Evolutionary conservation across 2,329 filamentous ascomycete species (phyloP), one percentile per base, ranked within the genome.

Genomic region (Monascus ruber): DNA sequence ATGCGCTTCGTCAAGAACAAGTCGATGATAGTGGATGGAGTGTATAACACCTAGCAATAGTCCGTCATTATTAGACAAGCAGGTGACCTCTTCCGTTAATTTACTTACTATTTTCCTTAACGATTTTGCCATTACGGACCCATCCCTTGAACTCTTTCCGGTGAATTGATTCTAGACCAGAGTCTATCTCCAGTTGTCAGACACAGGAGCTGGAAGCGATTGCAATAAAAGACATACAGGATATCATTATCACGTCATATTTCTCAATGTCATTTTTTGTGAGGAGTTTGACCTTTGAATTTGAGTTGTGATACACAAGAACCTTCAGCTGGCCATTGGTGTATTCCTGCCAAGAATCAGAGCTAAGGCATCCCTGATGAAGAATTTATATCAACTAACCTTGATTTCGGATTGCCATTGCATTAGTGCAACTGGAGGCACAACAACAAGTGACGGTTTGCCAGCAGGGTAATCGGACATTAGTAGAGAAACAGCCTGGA

Each of bases 221-320:
- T 32, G 33, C 6, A 31, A 27, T n/a, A 24, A 27, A 17, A 42
- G 28, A 78, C 66, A 85, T 87, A 73, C 93, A 98, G 9, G 89
- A 96, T 66, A 96, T 94, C 76, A 96, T 87, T 56, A 96, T 89
- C 37, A 98, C 86, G 61, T 98, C 79, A 63, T 81, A 93, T 49
- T 81, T 77, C 62, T 81, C 83, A 37, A 96, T 67, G 29, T 93
- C 81, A 42, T 80, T 81, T 25, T 77, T 66, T 0, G 75, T 80
- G 53, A 94, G 77, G 26, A 74, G 75, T 65, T 94, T 95, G 37
- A 82, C 73, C 62, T 91, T 87, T 11, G 77, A 59, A 47, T 94
- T 93, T 10, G 87, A 87, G 35, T 85, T 84, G 53, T 98, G 91
- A 51, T 83, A 89, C 31, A 96, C 79, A 37, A 95, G 78, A 0